Percentiles rank a stretch among this genome's conserved stretches.
phyloP scores from a whole-genome alignment of 2,329 filamentous ascomycete genomes.

The Parasarocladium wereldwijsianum region DNA sequence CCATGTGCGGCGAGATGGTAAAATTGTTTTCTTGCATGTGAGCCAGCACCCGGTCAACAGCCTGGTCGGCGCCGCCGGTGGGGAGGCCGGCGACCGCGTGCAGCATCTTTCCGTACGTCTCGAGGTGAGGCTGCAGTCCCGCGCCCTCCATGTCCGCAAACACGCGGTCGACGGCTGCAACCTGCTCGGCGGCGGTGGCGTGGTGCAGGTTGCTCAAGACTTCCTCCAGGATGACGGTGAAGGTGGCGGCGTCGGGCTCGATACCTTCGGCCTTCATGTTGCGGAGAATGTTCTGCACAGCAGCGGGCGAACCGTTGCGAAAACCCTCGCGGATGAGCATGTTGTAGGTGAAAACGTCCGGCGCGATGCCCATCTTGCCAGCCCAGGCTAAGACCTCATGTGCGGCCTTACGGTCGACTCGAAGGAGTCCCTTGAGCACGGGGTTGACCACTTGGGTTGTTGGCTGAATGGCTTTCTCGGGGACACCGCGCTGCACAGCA shows the following conservation, averaged over 20 bases:
- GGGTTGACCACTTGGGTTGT: constrained; percentile 54
- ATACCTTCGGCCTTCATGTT: constrained; percentile 44
- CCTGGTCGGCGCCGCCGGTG: constrained; percentile 23
- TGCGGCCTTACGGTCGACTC: constrained; percentile 31
- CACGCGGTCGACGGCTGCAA: constrained; percentile 33
- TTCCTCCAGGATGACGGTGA: constrained; percentile 56
- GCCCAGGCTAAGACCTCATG: constrained; percentile 45
- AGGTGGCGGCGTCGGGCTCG: constrained; percentile 51
- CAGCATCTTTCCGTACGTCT: constrained; percentile 57
- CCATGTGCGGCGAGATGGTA: constrained; percentile 47
- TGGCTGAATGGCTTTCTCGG: constrained; percentile 35
- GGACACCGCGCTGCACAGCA: constrained; percentile 15
- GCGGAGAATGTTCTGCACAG: constrained; percentile 36
- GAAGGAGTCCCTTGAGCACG: constrained; percentile 48
- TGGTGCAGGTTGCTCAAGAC: constrained; percentile 28
- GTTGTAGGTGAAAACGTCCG: constrained; percentile 51
- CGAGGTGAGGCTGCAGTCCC: constrained; percentile 43
- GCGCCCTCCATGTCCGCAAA: constrained; percentile 41
- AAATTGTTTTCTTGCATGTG: constrained; percentile 43
- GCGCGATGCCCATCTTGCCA: constrained; percentile 34
- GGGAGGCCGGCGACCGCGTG: constrained; percentile 27
- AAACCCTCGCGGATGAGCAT: constrained; percentile 50
- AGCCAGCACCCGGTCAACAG: constrained; percentile 44
- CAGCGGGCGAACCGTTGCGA: constrained; percentile 25
- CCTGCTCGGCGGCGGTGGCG: constrained; percentile 31